Evolutionary conservation across 2,329 filamentous ascomycete genomes (phyloP).

Genomic region (Alternaria sp.): DNA sequence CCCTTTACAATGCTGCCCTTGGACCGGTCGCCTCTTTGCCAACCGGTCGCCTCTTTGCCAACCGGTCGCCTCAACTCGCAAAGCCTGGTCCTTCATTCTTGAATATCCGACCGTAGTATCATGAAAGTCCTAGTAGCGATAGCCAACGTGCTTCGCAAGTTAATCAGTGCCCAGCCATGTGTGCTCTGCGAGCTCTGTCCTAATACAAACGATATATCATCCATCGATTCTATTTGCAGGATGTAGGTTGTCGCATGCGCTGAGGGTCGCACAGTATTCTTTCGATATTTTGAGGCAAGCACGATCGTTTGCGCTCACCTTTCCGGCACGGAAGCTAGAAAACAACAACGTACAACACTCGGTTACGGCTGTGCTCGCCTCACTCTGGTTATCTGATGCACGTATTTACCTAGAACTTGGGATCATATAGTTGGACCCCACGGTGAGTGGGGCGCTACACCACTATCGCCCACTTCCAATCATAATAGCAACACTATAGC

Average conservation of each 20-base stretch:
- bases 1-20: neutral
- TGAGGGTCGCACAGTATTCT: neutral
- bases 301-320: slow-evolving; percentile 6
- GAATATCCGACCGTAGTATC: neutral
- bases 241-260: neutral
- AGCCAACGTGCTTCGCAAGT: neutral
- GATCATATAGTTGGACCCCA: neutral
- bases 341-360: slow-evolving; percentile 2
- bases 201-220: neutral
- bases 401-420: neutral
- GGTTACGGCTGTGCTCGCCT: slow-evolving; percentile 5
- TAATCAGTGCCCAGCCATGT: neutral
- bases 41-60: neutral
- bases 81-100: neutral
- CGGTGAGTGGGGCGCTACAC: neutral
- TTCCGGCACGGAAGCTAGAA: slow-evolving; percentile 30
- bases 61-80: neutral
- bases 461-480: neutral
- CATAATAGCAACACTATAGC: neutral
- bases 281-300: neutral
- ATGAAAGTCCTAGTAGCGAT: neutral
- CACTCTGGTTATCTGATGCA: neutral
- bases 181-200: neutral
- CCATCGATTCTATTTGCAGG: neutral
- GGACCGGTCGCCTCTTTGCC: neutral